Base-by-base conservation (phyloP, 2,329 filamentous ascomycete genomes). In the Parastagonospora avenae region DNA sequence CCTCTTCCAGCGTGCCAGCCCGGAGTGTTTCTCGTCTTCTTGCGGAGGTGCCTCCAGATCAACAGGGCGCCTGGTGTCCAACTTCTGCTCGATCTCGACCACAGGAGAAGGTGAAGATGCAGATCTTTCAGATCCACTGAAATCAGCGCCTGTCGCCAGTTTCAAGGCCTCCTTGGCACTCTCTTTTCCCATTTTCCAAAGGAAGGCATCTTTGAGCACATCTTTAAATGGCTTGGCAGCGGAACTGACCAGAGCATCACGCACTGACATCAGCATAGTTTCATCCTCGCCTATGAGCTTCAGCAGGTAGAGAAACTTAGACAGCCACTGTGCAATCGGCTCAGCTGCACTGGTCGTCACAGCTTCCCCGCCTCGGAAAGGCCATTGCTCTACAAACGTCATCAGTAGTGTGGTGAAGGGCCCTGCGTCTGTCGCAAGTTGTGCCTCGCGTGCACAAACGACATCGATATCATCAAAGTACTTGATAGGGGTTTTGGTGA, bases 401-500 rank as follows among this genome's bases (percentile, higher is more conserved):
- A 91, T 81, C 9, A 86, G 78, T 3, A 96, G 64, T 14, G 91
- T 80, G 59, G 89, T 91, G 9, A 84, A 70, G 28, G 76, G 53
- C 49, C 59, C 35, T 30, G 55, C 30, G 2, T 60, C 48, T 32
- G 69, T 57, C 37, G 45, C 50, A 29, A 62, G 50, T 42, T 43
- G 60, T 10, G 55, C 52, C 12, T 24, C 44, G 2, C 57, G 54
- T 8, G 76, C 60, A 37, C 46, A 75, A 70, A 52, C 74, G 59
- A 84, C 80, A 46, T 86, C 80, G 24, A 90, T 73, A 64, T 85
- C 78, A 54, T 94, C 89, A 27, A 94, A 85, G 64, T 96, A 93
- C 67, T 91, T 95, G 65, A 95, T 87, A 0, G 91, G 89, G 19
- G 88, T 87, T 49, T 82, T 86, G 12, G 87, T 86, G 60, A 90